Conservation (phyloP, 345 rosid species). For the Bruguiera gymnorhiza region DNA sequence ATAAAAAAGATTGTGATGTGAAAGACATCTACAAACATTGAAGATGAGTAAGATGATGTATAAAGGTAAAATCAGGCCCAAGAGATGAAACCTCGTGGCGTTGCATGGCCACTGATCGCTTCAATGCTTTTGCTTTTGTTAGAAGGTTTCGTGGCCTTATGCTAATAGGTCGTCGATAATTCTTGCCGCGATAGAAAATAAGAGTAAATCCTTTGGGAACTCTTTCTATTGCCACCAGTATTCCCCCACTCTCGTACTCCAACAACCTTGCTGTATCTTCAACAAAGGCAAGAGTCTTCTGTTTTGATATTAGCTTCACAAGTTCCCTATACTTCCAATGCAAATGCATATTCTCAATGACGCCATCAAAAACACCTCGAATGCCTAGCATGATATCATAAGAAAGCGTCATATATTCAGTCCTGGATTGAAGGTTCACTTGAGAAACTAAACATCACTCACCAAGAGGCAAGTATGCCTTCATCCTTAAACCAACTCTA, state of each 20-base stretch:
- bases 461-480: conserved; percentile 90
- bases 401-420: conserved; percentile 20
- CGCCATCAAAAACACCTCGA: conserved; percentile 98
- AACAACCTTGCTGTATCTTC: conserved; percentile 89
- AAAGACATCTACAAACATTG: conserved; percentile 3
- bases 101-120: conserved; percentile 92
- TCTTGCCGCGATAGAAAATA: conserved; percentile 93
- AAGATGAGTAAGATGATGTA: not conserved
- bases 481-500: conserved; percentile 93
- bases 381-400: conserved; percentile 51
- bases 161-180: conserved; percentile 79
- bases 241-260: conserved; percentile 95
- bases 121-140: conserved; percentile 92
- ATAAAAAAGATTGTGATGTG: not conserved
- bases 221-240: conserved; percentile 87
- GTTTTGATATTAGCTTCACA: conserved; percentile 91
- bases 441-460: conserved; percentile 25
- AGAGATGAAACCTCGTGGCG: conserved; percentile 76
- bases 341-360: conserved; percentile 97
- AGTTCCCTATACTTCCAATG: conserved; percentile 99
- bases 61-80: not conserved
- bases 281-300: conserved; percentile 84
- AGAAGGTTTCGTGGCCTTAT: conserved; percentile 92
- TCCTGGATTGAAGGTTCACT: conserved; percentile 2
- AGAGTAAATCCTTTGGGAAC: conserved; percentile 91